These are phyloP conservation scores for Saururus chinensis DNA, from an alignment of 164 flowering plant genomes.

Conservation along the genomic window DNA sequence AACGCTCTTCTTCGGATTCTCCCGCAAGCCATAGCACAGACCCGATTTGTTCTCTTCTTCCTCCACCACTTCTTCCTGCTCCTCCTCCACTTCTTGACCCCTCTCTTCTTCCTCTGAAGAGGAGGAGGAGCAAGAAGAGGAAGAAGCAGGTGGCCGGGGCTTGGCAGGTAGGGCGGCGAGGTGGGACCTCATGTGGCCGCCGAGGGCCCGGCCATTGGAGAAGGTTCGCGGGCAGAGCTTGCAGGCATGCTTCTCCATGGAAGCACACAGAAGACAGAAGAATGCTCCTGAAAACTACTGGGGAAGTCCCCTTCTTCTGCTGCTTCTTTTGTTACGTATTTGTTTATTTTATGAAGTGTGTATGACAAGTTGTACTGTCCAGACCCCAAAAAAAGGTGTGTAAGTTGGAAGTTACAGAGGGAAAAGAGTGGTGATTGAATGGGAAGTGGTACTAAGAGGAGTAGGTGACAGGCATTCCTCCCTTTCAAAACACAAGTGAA, in stretches of 20 bases:
- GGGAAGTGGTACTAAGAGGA: conserved; percentile 26
- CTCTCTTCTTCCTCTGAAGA: conserved; percentile 3
- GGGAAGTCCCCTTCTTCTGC: no score
- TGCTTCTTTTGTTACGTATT: no score
- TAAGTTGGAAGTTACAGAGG: no score
- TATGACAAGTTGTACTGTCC: no score
- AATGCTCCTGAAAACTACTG: no score
- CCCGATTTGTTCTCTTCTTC: conserved; percentile 6
- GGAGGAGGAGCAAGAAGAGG: conserved; percentile 10
- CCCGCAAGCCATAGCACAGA: conserved; percentile 44
- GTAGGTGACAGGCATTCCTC: conserved; percentile 73
- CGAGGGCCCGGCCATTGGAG: conserved; percentile 79
- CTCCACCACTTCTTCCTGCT: conserved; percentile 20
- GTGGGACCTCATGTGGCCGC: conserved; percentile 97
- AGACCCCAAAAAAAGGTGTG: no score
- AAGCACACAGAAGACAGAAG: not conserved
- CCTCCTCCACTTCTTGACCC: conserved; percentile 10
- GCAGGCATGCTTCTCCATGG: conserved; percentile 41
- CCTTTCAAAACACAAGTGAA: conserved; percentile 19
- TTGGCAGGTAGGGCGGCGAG: conserved; percentile 16
- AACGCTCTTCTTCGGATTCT: conserved; percentile 55
- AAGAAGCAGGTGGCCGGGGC: conserved; percentile 12
- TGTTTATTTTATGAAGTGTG: no score
- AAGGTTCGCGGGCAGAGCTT: conserved; percentile 66
- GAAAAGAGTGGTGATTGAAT: not conserved